Evolutionary conservation across 768 basidiomycete species (phyloP).

Genomic region (Tylopilus balloui): DNA sequence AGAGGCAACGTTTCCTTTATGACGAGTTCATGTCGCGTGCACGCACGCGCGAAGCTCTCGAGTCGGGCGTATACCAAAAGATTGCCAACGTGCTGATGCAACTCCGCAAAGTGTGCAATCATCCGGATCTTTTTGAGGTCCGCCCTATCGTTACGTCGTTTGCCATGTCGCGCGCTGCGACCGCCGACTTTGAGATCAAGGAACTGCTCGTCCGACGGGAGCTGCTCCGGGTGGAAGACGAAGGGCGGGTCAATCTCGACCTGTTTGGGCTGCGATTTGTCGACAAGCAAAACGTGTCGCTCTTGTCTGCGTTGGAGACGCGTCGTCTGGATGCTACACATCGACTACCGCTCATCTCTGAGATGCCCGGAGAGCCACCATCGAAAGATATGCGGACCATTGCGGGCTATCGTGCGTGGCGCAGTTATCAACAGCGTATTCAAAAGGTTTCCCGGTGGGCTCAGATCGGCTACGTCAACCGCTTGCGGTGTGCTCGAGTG

Average conservation of each 20-base stretch:
- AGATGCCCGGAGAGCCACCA: constrained; percentile 59
- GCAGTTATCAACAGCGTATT: constrained; percentile 44
- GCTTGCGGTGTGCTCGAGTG: constrained; percentile 52
- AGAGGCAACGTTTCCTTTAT: constrained; percentile 90
- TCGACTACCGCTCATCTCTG: constrained; percentile 47
- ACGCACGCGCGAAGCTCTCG: constrained; percentile 75
- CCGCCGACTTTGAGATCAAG: constrained; percentile 80
- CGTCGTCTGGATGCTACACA: constrained; percentile 56
- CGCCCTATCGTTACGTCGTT: constrained; percentile 80
- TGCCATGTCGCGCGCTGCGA: constrained; percentile 67
- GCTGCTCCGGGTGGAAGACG: constrained; percentile 50
- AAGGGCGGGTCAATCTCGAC: constrained; percentile 57
- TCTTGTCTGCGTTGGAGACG: constrained; percentile 50
- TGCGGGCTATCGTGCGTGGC: constrained; percentile 60
- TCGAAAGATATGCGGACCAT: constrained; percentile 73
- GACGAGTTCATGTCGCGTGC: constrained; percentile 94
- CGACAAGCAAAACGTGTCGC: constrained; percentile 47
- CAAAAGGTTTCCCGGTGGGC: constrained; percentile 58
- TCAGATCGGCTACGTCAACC: constrained; percentile 71
- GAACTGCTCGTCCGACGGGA: constrained; percentile 80
- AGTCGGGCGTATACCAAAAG: constrained; percentile 83
- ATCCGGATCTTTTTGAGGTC: constrained; percentile 89
- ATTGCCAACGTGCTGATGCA: constrained; percentile 98
- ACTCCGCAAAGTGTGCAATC: constrained; percentile 92
- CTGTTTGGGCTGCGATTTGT: constrained; percentile 63